Percentiles rank a stretch among this genome's conserved stretches.
phyloP scores from a whole-genome alignment of 345 rosid species.

The Xanthoceras sorbifolium region DNA sequence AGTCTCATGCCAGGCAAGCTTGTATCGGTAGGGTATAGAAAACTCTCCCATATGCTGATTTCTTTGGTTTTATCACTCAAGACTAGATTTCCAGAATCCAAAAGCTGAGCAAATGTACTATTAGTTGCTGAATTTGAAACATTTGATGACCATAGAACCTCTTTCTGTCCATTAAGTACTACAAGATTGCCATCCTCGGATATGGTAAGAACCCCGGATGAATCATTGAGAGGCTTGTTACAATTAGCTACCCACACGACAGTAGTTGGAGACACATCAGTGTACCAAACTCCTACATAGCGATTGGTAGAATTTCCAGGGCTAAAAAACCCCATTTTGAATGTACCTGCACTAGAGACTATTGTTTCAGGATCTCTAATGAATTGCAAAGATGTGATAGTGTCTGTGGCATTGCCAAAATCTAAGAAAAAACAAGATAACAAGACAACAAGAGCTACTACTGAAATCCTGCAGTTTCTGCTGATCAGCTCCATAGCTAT shows the following conservation, averaged over 20 bases:
- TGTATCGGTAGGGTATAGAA: slow-evolving; percentile 33
- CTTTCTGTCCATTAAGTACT: slow-evolving; percentile 12
- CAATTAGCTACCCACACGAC: slow-evolving; percentile 41
- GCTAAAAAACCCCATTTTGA: neutral
- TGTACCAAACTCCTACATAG: slow-evolving; percentile 41
- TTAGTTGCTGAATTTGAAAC: neutral
- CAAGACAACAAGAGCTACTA: neutral
- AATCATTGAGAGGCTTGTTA: slow-evolving; percentile 25
- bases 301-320: slow-evolving; percentile 18
- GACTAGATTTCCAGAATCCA: slow-evolving; percentile 17
- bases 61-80: slow-evolving; percentile 7
- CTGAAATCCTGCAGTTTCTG: neutral
- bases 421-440: neutral
- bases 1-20: slow-evolving; percentile 34
- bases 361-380: neutral
- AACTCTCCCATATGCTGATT: slow-evolving; percentile 31
- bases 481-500: neutral
- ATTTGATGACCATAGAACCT: neutral
- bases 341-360: neutral
- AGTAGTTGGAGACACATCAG: slow-evolving; percentile 14
- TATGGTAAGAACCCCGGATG: slow-evolving; percentile 21
- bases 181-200: slow-evolving; percentile 22
- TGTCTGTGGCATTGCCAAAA: neutral
- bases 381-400: neutral
- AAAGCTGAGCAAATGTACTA: neutral